These are phyloP conservation scores for Chromosphaera perkinsii DNA, from an alignment of 208 protist species.

Conservation along the genomic window DNA sequence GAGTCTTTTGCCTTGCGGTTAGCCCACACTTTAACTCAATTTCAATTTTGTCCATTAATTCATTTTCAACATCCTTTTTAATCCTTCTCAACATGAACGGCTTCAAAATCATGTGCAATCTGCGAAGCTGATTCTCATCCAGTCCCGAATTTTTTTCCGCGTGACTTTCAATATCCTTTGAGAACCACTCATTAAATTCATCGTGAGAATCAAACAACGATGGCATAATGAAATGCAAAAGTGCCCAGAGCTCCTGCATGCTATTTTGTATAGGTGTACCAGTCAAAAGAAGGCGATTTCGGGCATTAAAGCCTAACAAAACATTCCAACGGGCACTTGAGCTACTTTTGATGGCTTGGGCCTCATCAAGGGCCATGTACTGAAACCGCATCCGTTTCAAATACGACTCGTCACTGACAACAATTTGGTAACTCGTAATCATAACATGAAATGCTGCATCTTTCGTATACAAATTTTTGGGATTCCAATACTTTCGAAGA, in stretches of 20 bases:
- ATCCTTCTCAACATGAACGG: conserved; percentile 89
- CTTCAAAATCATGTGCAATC: conserved; percentile 80
- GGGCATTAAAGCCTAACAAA: conserved; percentile 62
- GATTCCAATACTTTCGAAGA: conserved; percentile 45
- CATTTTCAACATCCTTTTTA: conserved; percentile 83
- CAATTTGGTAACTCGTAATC: conserved; percentile 39
- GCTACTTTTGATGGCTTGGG: conserved; percentile 63
- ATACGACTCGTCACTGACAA: conserved; percentile 51
- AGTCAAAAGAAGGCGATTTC: conserved; percentile 75
- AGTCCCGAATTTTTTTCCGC: conserved; percentile 39
- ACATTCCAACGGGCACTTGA: conserved; percentile 51
- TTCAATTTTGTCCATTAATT: conserved; percentile 74
- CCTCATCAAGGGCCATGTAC: conserved; percentile 75
- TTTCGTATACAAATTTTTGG: conserved; percentile 10
- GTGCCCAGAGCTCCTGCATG: conserved; percentile 53
- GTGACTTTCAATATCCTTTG: conserved; percentile 65
- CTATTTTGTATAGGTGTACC: conserved; percentile 69
- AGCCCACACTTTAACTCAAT: conserved; percentile 50
- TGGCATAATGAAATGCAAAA: conserved; percentile 85
- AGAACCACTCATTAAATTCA: conserved; percentile 74
- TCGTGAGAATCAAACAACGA: conserved; percentile 72
- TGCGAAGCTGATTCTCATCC: conserved; percentile 54
- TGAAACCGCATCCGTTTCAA: conserved; percentile 58
- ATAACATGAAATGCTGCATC: conserved; percentile 54
- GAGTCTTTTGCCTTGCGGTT: conserved; percentile 13